Base-by-base conservation (phyloP, 2,329 filamentous ascomycete genomes). In the Fusarium decemcellulare region DNA sequence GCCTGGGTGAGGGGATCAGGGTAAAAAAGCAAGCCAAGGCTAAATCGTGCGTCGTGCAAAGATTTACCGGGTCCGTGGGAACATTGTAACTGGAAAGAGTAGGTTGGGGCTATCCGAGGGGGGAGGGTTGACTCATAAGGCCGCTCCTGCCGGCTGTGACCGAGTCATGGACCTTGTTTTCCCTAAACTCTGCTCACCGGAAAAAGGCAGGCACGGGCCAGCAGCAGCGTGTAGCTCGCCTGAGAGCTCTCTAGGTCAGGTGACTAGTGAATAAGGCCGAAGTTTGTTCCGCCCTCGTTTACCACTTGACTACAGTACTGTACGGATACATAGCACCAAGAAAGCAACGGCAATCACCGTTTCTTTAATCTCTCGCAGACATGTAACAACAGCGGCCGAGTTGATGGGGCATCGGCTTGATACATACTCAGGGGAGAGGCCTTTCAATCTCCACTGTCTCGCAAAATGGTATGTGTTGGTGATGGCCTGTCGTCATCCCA, bases 71-170 rank as follows among this genome's bases (percentile, higher is more conserved):
- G 67, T 61, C 63, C 30, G 46, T 70, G 67, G 67, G 51, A 70
- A 70, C 59, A 65, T 68, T 58, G 59, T 52, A 64, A 65, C 63
- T 74, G 70, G 72, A 68, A 70, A 64, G 54, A 62, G 61, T 29
- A 61, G 60, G 57, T 56, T 53, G 60, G 61, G 61, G n/a, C 59
- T 61, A 58, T 71, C 59, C 59, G 47, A 44, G 65, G 64, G 72
- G 72, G 72, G 44, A 63, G 53, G 8, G 72, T 74, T 74, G 72
- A 74, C 72, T 74, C 72, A 74, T 73, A 74, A 68, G 63, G 72
- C 68, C 66, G 36, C 44, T 51, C 57, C 48, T 55, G 65, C 50
- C 39, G 58, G 63, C 53, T 39, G 34, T 36, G 53, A 63, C 61
- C 71, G 72, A 74, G 72, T 74, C 72, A 74, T 74, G 72, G 57